Conservation (phyloP, 768 basidiomycete species). For the Panaeolus papilionaceus region DNA sequence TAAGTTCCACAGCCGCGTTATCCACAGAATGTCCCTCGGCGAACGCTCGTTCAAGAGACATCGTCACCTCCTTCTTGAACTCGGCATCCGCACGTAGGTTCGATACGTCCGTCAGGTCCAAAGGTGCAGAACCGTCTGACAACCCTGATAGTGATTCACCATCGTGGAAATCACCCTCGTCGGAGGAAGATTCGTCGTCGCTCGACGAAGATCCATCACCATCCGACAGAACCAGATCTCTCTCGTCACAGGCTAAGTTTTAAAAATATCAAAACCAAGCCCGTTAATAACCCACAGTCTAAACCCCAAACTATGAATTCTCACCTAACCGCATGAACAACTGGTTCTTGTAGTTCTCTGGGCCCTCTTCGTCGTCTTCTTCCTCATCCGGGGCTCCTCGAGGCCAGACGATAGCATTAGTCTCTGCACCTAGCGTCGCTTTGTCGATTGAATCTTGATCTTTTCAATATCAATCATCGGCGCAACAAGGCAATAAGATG, state of each 20-base stretch:
- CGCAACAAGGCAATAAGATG: constrained; percentile 4
- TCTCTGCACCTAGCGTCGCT: constrained; percentile 64
- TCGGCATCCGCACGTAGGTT: constrained; percentile 59
- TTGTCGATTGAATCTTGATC: constrained; percentile 55
- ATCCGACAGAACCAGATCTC: constrained; percentile 69
- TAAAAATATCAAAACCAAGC: constrained; percentile 10
- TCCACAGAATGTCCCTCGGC: constrained; percentile 91
- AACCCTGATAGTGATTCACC: constrained; percentile 47
- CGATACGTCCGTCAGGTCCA: constrained; percentile 46
- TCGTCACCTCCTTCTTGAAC: constrained; percentile 78
- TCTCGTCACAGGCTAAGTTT: constrained; percentile 36
- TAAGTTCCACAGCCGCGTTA: constrained; percentile 92
- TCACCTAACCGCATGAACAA: constrained; percentile 79
- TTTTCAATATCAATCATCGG: constrained; percentile 29
- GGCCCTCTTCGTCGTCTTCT: constrained; percentile 63
- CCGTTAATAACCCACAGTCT: not conserved
- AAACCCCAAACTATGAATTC: constrained; percentile 14
- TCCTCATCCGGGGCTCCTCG: constrained; percentile 66
- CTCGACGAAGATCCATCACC: constrained; percentile 57
- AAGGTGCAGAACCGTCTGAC: constrained; percentile 53
- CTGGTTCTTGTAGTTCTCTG: constrained; percentile 68
- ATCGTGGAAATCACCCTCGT: constrained; percentile 45
- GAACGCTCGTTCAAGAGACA: constrained; percentile 91
- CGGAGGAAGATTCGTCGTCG: constrained; percentile 50
- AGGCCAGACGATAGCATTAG: constrained; percentile 87